These are phyloP conservation scores for Candida tammaniensis DNA, from an alignment of 805 yeast species.

Conservation along the genomic window DNA sequence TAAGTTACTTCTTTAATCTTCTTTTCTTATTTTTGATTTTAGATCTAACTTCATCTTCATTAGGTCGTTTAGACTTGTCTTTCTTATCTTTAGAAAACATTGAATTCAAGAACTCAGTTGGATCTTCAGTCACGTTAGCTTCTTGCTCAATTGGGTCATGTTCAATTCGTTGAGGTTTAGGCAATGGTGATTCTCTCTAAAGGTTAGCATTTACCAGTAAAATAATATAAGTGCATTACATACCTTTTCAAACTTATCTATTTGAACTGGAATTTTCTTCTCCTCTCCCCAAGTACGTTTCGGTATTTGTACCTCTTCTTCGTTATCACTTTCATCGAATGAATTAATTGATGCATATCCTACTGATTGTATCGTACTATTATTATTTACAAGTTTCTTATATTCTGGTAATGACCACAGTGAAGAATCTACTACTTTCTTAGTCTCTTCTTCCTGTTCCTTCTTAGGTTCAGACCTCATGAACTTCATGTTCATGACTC, in stretches of 20 bases:
- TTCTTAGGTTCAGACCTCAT: constrained; percentile 41
- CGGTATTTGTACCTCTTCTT: constrained; percentile 14
- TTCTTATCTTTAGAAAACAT: constrained; percentile 1
- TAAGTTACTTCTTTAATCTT: constrained; percentile 9
- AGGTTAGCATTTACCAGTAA: constrained; percentile 2
- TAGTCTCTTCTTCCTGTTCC: constrained; percentile 29
- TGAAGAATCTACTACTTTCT: constrained; percentile 46
- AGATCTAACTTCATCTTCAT: not conserved
- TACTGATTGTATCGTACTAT: constrained; percentile 24
- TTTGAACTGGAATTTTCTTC: not conserved
- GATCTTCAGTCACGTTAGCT: constrained; percentile 3
- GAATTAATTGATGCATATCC: constrained; percentile 42
- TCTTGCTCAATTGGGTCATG: constrained; percentile 6
- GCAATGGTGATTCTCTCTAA: constrained; percentile 1
- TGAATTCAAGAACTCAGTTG: constrained; percentile 4
- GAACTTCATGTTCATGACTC: constrained; percentile 82
- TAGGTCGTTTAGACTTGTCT: not conserved
- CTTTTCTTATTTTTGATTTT: constrained; percentile 7
- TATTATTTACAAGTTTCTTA: constrained; percentile 18
- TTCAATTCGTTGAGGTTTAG: constrained; percentile 4
- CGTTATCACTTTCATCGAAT: constrained; percentile 15
- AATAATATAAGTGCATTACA: not conserved
- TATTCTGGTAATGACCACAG: constrained; percentile 49
- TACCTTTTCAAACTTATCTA: constrained; percentile 6
- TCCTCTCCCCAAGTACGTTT: constrained; percentile 12